These are phyloP conservation scores for Citrullus colocynthis DNA, from an alignment of 306 rosid species.

Conservation along the genomic window DNA sequence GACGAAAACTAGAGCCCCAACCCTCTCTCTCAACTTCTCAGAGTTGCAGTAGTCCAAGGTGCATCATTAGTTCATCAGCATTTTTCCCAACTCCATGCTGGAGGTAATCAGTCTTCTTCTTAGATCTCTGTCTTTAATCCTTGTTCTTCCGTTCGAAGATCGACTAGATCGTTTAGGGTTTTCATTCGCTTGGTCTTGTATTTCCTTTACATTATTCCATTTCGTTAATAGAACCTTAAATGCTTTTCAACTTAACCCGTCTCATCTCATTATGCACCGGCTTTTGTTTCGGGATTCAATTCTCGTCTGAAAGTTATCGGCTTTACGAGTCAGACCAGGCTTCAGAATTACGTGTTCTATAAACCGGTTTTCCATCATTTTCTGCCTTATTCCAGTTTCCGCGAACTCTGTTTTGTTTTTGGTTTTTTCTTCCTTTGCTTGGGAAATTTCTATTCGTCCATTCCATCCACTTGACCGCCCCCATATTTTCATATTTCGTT, in stretches of 20 bases:
- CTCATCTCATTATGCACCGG: background rate
- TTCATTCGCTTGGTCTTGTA: background rate
- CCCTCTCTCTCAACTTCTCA: background rate
- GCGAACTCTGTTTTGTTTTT: background rate
- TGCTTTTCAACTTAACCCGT: background rate
- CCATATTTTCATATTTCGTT: background rate
- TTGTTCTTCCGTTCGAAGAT: background rate
- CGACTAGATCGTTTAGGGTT: constrained; percentile 5
- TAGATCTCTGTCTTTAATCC: background rate
- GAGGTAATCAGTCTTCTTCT: background rate
- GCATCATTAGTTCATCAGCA: background rate
- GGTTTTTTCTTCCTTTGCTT: background rate
- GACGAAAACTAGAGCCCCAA: background rate
- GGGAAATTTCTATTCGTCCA: background rate
- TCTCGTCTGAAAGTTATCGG: background rate
- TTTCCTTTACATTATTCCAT: background rate
- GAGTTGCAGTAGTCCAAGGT: background rate
- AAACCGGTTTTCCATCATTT: background rate
- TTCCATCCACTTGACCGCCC: background rate
- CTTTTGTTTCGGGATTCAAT: background rate
- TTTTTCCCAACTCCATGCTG: background rate
- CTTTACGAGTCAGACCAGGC: background rate
- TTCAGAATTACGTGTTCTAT: background rate
- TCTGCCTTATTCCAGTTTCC: background rate
- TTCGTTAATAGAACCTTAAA: background rate